Evolutionary conservation across 306 rosid species (phyloP), one percentile per base, ranked within the genome.

Genomic region (Trifolium fragiferum): DNA sequence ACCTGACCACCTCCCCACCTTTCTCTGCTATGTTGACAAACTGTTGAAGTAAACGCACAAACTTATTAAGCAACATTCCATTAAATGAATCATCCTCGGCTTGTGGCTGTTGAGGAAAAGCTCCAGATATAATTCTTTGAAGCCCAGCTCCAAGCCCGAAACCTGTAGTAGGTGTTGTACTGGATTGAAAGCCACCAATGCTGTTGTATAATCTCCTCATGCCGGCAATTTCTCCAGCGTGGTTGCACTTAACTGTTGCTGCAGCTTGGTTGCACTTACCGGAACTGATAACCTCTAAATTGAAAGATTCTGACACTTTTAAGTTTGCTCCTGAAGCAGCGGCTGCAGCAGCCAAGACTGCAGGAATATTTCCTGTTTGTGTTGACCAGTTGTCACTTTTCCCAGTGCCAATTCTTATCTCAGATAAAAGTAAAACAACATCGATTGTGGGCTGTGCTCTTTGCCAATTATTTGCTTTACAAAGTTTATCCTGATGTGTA

Each of bases 201-300:
- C 96, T 94, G 88, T 85, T 88, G 81, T 90, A 94, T 87, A 92
- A 82, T 80, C 97, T 94, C 87, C 99, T 91, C 99, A 94, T 94
- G 37, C 99, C 99, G 43, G 95, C 95, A 79, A 94, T 94, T 85
- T 94, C 99, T 74, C 99, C 99, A 62, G 96, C 97, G 50, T 92
- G 93, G 87, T 94, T 94, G 82, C 99, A 89, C 80, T 94, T 94
- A 61, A 89, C 96, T 63, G 99, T 94, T 16, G 99, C 96, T 64
- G 84, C 96, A 40, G 92, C 92, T 80, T 90, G 92, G 86, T 92
- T 92, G 76, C 97, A 88, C 82, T 90, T 85, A 74, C 97, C 97
- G 76, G 97, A 92, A 82, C 96, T 92, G 70, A 92, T 96, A 77
- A 94, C 96, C 82, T 94, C 99, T 80, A 94, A 80, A 83, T 90